Percentiles rank a stretch among this genome's conserved stretches.
Evolutionary conservation across 306 rosid species (phyloP).

Genomic region (Dalbergia oliveri): DNA sequence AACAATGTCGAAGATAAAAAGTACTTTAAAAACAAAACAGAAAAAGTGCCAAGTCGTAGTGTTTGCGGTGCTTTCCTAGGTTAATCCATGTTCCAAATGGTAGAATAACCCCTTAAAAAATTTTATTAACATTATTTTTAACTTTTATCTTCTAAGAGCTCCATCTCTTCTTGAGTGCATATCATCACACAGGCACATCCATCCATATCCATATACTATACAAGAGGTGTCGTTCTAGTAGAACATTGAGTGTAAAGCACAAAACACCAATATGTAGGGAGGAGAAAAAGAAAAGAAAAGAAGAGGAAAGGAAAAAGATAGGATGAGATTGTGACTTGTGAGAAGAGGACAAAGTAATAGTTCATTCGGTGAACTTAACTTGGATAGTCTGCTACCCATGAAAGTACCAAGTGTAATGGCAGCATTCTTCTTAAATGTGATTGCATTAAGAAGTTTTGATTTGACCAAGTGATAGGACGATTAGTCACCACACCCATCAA

Average conservation of each 20-base stretch:
- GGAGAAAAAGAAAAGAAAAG: too few relatives aligned
- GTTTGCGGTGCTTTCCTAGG: constrained; percentile 18
- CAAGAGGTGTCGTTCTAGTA: background rate
- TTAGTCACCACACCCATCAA: constrained; percentile 40
- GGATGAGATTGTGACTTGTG: background rate
- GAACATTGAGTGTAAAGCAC: background rate
- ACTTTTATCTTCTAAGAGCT: background rate
- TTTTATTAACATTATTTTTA: background rate
- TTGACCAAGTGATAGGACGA: constrained; percentile 36
- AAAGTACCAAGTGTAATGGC: constrained; percentile 1
- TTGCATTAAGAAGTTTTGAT: constrained; percentile 25
- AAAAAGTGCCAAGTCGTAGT: background rate
- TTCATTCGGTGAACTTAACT: constrained; percentile 23
- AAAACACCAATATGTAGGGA: background rate
- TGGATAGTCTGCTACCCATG: too few relatives aligned
- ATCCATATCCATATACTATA: background rate
- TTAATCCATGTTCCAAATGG: constrained; percentile 18
- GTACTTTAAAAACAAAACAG: too few relatives aligned
- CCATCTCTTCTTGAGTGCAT: background rate
- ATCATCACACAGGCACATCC: too few relatives aligned
- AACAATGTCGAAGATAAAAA: too few relatives aligned
- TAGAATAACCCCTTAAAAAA: background rate
- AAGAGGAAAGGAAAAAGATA: background rate
- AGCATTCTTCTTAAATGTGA: constrained; percentile 11
- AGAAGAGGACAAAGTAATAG: background rate